Percentiles rank a stretch among this genome's conserved stretches.
phyloP scores from a whole-genome alignment of 1,284 basidiomycete species.

The Chalciporus sp. region DNA sequence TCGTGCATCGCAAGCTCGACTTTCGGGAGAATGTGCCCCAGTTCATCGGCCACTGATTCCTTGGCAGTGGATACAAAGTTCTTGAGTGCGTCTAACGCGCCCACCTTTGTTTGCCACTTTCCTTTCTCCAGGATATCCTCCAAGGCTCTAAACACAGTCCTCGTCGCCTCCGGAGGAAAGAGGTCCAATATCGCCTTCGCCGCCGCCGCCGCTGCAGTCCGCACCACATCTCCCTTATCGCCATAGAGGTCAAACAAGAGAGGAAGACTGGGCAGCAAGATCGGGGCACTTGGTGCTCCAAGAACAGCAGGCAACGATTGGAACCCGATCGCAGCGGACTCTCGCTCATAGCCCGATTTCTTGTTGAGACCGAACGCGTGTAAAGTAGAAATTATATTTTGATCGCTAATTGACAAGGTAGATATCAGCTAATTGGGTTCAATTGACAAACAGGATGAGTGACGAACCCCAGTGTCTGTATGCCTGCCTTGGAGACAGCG shows the following conservation, averaged over 20 bases:
- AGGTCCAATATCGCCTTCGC: constrained; percentile 85
- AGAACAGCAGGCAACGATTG: constrained; percentile 76
- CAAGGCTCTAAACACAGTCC: constrained; percentile 72
- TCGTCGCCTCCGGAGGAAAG: constrained; percentile 82
- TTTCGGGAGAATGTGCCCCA: constrained; percentile 84
- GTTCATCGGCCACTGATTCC: constrained; percentile 84
- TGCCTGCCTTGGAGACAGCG: constrained; percentile 65
- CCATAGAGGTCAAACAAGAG: constrained; percentile 85
- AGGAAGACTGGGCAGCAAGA: constrained; percentile 80
- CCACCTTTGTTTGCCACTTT: constrained; percentile 96
- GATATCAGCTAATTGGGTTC: constrained; percentile 5
- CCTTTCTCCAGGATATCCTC: constrained; percentile 79
- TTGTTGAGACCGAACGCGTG: constrained; percentile 82
- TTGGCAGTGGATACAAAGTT: constrained; percentile 71
- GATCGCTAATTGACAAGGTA: constrained; percentile 48
- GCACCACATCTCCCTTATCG: constrained; percentile 95
- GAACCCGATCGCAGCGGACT: constrained; percentile 87
- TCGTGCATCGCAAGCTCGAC: constrained; percentile 96
- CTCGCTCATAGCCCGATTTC: constrained; percentile 91
- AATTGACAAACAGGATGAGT: constrained; percentile 11
- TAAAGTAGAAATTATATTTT: constrained; percentile 64
- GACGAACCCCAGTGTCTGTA: constrained; percentile 63
- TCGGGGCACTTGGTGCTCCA: constrained; percentile 78
- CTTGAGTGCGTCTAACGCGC: constrained; percentile 87
- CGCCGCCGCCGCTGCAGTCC: constrained; percentile 80